These are phyloP conservation scores for Candida schatavii DNA, from an alignment of 805 yeast genomes.

Conservation along the genomic window DNA sequence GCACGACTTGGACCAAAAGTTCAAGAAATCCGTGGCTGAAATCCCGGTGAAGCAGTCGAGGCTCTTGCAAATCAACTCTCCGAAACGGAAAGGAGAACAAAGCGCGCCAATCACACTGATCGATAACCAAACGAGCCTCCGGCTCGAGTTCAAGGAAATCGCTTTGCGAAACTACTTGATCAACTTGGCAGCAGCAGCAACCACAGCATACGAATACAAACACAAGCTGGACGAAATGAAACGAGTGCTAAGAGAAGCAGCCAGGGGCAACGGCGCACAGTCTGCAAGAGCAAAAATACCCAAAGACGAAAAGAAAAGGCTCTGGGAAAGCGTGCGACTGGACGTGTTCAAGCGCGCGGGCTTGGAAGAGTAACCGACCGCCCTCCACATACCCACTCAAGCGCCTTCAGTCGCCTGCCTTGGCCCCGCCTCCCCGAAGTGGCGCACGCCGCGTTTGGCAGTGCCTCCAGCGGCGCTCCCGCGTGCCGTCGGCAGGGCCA, in stretches of 20 bases:
- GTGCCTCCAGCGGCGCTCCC: too few species aligned
- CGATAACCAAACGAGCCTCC: slow-evolving; percentile 27
- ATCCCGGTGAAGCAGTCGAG: slow-evolving; percentile 48
- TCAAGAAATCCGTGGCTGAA: slow-evolving; percentile 47
- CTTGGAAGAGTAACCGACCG: slow-evolving; percentile 23
- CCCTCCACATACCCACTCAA: not conserved
- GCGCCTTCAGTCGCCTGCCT: not conserved
- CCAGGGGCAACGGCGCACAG: slow-evolving; percentile 18
- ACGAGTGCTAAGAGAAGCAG: slow-evolving; percentile 17
- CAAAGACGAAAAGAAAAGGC: slow-evolving; percentile 38
- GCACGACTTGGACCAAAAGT: slow-evolving; percentile 43
- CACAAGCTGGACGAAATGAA: slow-evolving; percentile 34
- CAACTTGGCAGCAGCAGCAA: slow-evolving; percentile 54
- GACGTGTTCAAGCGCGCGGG: slow-evolving; percentile 51
- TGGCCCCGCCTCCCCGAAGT: too few species aligned
- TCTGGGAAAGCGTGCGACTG: slow-evolving; percentile 52
- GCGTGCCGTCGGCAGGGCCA: too few species aligned
- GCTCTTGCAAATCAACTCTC: slow-evolving; percentile 35
- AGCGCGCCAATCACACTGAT: slow-evolving; percentile 27
- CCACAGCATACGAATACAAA: slow-evolving; percentile 51
- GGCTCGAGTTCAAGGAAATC: slow-evolving; percentile 39
- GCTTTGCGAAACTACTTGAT: slow-evolving; percentile 50
- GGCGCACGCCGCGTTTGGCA: too few species aligned
- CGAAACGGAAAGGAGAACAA: slow-evolving; percentile 7
- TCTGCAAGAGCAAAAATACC: slow-evolving; percentile 27